Evolutionary conservation across 306 rosid species (phyloP), one percentile per base, ranked within the genome.

Genomic region (Prosopis cineraria): DNA sequence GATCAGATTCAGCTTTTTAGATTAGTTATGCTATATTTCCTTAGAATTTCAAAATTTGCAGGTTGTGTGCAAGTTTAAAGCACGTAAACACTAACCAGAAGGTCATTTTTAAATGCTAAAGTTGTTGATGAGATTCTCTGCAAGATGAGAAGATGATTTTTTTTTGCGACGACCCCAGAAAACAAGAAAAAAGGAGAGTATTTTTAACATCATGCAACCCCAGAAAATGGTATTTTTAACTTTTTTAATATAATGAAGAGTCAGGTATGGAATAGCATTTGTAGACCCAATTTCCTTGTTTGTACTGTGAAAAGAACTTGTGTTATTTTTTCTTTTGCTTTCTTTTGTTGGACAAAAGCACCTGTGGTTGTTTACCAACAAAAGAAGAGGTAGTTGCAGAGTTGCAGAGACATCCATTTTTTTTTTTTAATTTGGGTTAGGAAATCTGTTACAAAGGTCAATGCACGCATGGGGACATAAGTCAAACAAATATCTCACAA

Each of bases 351-450:
- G 41, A 10, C 9, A 10, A 9, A 68, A 59, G 16, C 20, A 47
- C 41, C 20, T 25, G 78, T 62, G 72, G 85, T 78, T 78, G 88
- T 82, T 85, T 6, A 68, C 85, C 81, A 36, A 53, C 66, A 52
- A 48, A 43, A 52, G 25, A 56, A 56, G 63, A 25, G 63, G 82
- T 62, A 50, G 85, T 74, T 73, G 78, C 65, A 60, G 55, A 8
- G 12, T n/a, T 50, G 22, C 3, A 50, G 58, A 25, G 75, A 73
- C 27, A 78, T 50, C 65, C 62, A 68, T 60, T 39, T 53, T 0
- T 7, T 20, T 20, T 72, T 73, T 10, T 29, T n/a, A n/a, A n/a
- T n/a, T n/a, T n/a, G n/a, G n/a, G 66, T 47, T 58, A 67, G 20
- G 11, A 68, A 41, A 64, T 79, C 66, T 63, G 73, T 37, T n/a